phyloP scores from a whole-genome alignment of 352 stramenopile genomes.

The Pythium folliculosum region DNA sequence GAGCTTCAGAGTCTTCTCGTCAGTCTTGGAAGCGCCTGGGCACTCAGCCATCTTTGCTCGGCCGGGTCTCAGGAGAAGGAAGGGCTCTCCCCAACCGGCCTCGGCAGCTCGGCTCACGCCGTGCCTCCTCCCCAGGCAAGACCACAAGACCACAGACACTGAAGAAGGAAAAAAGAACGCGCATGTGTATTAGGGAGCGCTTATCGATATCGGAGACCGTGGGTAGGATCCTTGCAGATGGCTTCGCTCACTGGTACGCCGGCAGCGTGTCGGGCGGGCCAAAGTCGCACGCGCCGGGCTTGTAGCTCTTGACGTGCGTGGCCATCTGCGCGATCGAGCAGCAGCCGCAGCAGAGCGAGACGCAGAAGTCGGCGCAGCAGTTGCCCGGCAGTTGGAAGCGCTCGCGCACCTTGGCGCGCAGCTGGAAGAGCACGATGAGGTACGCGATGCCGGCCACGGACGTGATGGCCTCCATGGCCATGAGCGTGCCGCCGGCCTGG shows the following conservation, averaged over 20 bases:
- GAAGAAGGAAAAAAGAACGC: too few species aligned
- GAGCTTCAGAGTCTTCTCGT: too few species aligned
- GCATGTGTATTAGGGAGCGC: too few species aligned
- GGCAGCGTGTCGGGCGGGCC: conserved; percentile 34
- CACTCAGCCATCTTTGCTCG: too few species aligned
- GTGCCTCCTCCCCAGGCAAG: too few species aligned
- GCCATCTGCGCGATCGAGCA: conserved; percentile 55
- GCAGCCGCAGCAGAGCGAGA: conserved; percentile 41
- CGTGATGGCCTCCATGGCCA: background rate
- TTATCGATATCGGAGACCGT: too few species aligned
- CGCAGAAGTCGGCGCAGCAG: conserved; percentile 33
- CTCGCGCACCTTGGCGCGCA: conserved; percentile 41
- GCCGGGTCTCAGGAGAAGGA: too few species aligned
- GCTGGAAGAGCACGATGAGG: conserved; percentile 27
- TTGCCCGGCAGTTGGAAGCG: conserved; percentile 47
- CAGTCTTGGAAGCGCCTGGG: too few species aligned
- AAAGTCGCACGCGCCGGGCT: conserved; percentile 41
- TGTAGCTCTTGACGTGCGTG: conserved; percentile 62
- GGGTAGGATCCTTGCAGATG: too few species aligned
- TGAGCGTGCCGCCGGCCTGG: background rate
- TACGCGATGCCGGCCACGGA: background rate
- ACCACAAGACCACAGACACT: too few species aligned
- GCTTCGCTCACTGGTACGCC: conserved; percentile 25
- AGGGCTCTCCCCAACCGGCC: too few species aligned
- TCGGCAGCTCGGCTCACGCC: too few species aligned